A percentile compares a stretch with the other conserved stretches of the same genome.
Evolutionary conservation across 495 filamentous ascomycete species (phyloP).

Genomic region (Annulohypoxylon bovei): DNA sequence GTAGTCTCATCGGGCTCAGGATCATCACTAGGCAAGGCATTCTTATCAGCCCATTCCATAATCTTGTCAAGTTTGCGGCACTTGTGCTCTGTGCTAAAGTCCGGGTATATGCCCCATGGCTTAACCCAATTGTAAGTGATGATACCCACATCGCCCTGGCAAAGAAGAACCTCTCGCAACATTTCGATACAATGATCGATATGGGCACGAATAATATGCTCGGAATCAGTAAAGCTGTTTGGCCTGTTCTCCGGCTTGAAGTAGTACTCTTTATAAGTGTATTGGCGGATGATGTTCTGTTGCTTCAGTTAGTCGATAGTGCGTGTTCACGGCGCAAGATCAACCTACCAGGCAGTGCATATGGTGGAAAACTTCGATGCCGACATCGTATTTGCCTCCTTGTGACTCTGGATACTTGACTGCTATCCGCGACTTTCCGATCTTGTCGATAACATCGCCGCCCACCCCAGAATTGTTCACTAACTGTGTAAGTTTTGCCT

Average conservation of each 20-base stretch:
- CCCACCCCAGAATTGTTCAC: conserved; percentile 4
- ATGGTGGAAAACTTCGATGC: conserved; percentile 17
- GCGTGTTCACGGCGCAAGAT: neutral
- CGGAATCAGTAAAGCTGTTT: neutral
- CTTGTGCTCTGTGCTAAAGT: conserved; percentile 12
- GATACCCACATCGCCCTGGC: conserved; percentile 14
- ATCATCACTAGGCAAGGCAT: conserved; percentile 3
- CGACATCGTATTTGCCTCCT: conserved; percentile 15
- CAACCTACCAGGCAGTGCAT: conserved; percentile 18
- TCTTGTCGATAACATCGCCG: neutral
- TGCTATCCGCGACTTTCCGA: conserved; percentile 10
- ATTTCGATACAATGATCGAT: conserved; percentile 8
- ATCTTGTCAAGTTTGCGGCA: conserved; percentile 22
- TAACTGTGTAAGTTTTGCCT: neutral
- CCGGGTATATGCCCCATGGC: conserved; percentile 16
- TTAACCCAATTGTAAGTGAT: conserved; percentile 22
- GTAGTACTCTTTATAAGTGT: conserved; percentile 7
- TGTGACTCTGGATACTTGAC: conserved; percentile 17
- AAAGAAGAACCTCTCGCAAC: conserved; percentile 9
- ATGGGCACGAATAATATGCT: neutral
- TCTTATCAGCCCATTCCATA: conserved; percentile 14
- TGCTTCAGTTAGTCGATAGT: neutral
- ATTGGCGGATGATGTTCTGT: conserved; percentile 10
- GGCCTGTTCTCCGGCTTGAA: neutral
- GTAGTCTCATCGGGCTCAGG: conserved; percentile 16